Evolutionary conservation across 805 yeast species (phyloP), one percentile per base, ranked within the genome.

Genomic region (Cyberlindnera amylophila): DNA sequence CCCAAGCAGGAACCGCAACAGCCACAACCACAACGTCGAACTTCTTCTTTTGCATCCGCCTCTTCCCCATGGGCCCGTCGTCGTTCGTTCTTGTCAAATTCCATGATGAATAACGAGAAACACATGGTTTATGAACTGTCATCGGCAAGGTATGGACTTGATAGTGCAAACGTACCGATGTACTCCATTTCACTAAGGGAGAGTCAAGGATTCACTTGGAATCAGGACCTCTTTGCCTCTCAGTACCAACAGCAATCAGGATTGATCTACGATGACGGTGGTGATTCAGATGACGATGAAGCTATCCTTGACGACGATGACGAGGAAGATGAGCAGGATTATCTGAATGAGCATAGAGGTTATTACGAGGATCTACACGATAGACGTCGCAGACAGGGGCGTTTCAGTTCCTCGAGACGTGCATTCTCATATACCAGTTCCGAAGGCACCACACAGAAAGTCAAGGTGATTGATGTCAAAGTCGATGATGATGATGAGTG

Each of bases 121-220:
- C 72, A 70, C 44, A 68, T 75, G 23, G 72, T 77, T 3, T 80
- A 80, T 48, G 81, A 79, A 52, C 37, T 50, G n/a, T 29, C 42
- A 42, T 63, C 45, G 2, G 41, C 36, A 6, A 36, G 45, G 8
- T 41, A 27, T 29, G 44, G 41, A 1, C 5, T 17, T n/a, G 38
- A 34, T 15, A n/a, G 36, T 10, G 6, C 38, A 3, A 39, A 41
- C 32, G 9, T 48, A 24, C 49, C 72, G 6, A 50, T 65, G 1
- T 69, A 56, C 42, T 65, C 71, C 13, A 67, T 81, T 29, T 69
- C 75, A 13, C 63, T 81, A 31, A 70, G 68, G 18, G 84, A 82
- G 53, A 74, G 82, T 26, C 90, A 84, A 55, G 93, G 93, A 3
- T 84, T 83, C 53, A 62, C 75, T 2, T 84, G 87, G 77, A 83